Evolutionary conservation across 2,329 filamentous ascomycete species (phyloP).

Genomic region (Fusarium sp.): DNA sequence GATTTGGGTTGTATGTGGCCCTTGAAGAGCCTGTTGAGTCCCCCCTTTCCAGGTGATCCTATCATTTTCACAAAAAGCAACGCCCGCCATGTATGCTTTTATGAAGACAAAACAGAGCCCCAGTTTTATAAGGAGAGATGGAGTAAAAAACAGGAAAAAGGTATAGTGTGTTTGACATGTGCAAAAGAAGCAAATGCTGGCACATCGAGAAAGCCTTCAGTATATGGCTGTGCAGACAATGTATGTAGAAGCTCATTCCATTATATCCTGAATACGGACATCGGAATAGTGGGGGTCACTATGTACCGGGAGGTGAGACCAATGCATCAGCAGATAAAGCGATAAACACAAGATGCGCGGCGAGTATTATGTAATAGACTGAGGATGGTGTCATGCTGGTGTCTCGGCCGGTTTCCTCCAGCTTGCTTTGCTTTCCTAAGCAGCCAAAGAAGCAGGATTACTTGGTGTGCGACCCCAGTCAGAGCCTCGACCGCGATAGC

Average conservation of each 20-base stretch:
- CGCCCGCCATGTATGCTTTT: conserved; percentile 10
- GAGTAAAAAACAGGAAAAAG: conserved; percentile 10
- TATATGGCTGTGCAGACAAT: conserved; percentile 5
- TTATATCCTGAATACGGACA: neutral
- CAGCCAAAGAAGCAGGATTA: conserved; percentile 38
- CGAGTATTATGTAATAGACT: conserved; percentile 33
- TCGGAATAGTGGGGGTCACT: neutral
- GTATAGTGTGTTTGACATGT: neutral
- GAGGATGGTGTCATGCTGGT: conserved; percentile 10
- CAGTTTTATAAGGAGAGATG: conserved; percentile 15
- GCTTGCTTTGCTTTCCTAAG: conserved; percentile 33
- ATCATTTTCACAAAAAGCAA: conserved; percentile 8
- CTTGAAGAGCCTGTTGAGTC: neutral
- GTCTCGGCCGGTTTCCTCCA: conserved; percentile 17
- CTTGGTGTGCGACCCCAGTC: conserved; percentile 53
- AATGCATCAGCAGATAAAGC: neutral
- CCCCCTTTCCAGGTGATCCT: neutral
- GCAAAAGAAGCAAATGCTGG: neutral
- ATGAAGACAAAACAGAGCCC: conserved; percentile 10
- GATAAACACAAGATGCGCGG: conserved; percentile 28
- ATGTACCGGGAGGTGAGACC: conserved; percentile 6
- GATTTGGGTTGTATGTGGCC: conserved; percentile 3
- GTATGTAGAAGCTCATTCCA: neutral
- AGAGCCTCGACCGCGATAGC: conserved; percentile 52
- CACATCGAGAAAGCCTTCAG: neutral